Evolutionary conservation across 2,329 filamentous ascomycete species (phyloP).

Genomic region (Coniochaeta sp.): DNA sequence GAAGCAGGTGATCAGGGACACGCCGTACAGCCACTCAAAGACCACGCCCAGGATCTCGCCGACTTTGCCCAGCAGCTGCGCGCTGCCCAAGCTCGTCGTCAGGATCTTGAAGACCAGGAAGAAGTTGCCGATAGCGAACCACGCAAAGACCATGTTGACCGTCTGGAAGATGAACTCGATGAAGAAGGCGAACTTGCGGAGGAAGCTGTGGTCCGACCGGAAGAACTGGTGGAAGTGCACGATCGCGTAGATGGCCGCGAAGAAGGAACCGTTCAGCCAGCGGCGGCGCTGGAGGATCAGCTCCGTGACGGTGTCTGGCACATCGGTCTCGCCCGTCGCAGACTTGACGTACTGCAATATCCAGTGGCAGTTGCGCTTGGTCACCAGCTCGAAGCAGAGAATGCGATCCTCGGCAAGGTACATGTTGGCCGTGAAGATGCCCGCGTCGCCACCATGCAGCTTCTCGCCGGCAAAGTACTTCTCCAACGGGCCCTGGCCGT

Average conservation of each 20-base stretch:
- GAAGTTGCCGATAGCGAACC: constrained; percentile 98
- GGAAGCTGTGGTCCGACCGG: constrained; percentile 79
- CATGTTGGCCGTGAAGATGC: constrained; percentile 98
- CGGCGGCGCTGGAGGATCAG: constrained; percentile 91
- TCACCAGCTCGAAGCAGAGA: constrained; percentile 89
- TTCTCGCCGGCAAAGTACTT: constrained; percentile 98
- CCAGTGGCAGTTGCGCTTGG: constrained; percentile 96
- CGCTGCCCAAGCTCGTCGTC: constrained; percentile 71
- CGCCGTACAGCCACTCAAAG: constrained; percentile 94
- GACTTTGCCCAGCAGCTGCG: constrained; percentile 62
- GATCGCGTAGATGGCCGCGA: constrained; percentile 90
- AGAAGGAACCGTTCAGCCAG: constrained; percentile 98
- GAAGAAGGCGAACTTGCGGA: constrained; percentile 84
- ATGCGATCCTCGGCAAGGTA: constrained; percentile 87
- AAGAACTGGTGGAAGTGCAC: constrained; percentile 96
- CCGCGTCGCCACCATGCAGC: constrained; percentile 85
- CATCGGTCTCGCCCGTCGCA: constrained; percentile 92
- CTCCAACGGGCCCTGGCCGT: constrained; percentile 82
- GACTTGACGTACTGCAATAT: constrained; percentile 98
- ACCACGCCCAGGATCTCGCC: constrained; percentile 79
- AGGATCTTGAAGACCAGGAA: constrained; percentile 98
- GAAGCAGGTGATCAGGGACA: constrained; percentile 88
- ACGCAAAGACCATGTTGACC: constrained; percentile 95
- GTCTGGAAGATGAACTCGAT: constrained; percentile 93
- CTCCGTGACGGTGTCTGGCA: constrained; percentile 88